phyloP scores from a whole-genome alignment of 352 stramenopile genomes.

The Phytophthora citrophthora region DNA sequence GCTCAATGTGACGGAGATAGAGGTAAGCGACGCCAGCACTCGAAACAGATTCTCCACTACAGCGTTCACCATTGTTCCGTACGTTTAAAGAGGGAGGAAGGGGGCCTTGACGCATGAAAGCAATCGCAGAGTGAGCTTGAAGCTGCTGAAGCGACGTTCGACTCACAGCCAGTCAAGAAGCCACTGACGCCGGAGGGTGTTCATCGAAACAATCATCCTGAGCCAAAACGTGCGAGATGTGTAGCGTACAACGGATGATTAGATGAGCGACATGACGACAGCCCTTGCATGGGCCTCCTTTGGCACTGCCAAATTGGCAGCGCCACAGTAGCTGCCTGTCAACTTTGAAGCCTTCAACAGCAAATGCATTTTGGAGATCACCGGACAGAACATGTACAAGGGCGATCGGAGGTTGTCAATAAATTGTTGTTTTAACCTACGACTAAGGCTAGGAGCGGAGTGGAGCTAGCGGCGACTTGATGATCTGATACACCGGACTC shows the following conservation, averaged over 20 bases:
- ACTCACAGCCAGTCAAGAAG: conserved; percentile 4
- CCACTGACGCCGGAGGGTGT: neutral
- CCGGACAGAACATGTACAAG: conserved; percentile 4
- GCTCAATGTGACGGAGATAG: conserved; percentile 42
- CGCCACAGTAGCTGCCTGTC: too few species aligned
- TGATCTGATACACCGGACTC: conserved; percentile 34
- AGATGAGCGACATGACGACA: conserved; percentile 13
- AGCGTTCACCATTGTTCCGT: conserved; percentile 26
- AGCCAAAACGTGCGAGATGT: conserved; percentile 5
- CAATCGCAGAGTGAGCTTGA: conserved; percentile 16
- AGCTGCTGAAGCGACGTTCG: conserved; percentile 19
- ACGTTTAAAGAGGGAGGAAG: neutral
- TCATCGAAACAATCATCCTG: conserved; percentile 20
- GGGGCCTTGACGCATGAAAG: neutral
- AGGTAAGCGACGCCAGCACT: conserved; percentile 36
- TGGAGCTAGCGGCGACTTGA: conserved; percentile 33
- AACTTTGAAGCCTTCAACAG: neutral
- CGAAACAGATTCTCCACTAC: conserved; percentile 40
- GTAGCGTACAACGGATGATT: conserved; percentile 4
- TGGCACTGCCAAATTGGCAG: too few species aligned
- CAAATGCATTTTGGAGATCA: conserved; percentile 9
- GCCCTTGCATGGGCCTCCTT: too few species aligned
- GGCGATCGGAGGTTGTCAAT: conserved; percentile 4
- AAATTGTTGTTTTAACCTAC: conserved; percentile 7
- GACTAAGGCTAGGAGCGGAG: conserved; percentile 11